Percentiles rank a stretch among this genome's conserved stretches.
Evolutionary conservation across 1,284 basidiomycete species (phyloP).

Genomic region (Wolfiporia cocos): DNA sequence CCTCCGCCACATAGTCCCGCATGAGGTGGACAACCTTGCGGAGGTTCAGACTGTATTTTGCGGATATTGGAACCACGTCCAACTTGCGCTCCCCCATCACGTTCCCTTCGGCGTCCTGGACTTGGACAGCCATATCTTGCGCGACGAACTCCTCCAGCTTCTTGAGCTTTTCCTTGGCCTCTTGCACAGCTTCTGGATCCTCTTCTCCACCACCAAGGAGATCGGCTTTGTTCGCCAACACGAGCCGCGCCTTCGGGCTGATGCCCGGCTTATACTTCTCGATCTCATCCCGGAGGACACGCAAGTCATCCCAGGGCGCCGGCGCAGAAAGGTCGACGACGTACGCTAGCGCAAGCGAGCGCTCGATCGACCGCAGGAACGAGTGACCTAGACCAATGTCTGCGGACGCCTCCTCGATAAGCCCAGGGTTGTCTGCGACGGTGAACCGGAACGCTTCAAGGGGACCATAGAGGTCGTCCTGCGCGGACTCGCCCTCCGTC

Average conservation of each 20-base stretch:
- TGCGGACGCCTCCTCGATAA: slow-evolving; percentile 80
- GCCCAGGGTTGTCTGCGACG: slow-evolving; percentile 96
- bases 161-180: slow-evolving; percentile 53
- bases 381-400: slow-evolving; percentile 93
- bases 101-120: slow-evolving; percentile 24
- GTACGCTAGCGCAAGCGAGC: slow-evolving; percentile 86
- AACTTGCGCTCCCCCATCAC: slow-evolving; percentile 30
- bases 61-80: slow-evolving; percentile 75
- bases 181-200: slow-evolving; percentile 37
- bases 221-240: slow-evolving; percentile 96
- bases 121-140: slow-evolving; percentile 34
- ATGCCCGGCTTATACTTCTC: slow-evolving; percentile 83
- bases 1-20: slow-evolving; percentile 59
- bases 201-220: slow-evolving; percentile 41
- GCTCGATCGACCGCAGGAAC: slow-evolving; percentile 91
- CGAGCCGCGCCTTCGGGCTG: slow-evolving; percentile 68
- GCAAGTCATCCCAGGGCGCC: slow-evolving; percentile 73
- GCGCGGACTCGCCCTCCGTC: slow-evolving; percentile 14
- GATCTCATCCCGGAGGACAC: slow-evolving; percentile 71
- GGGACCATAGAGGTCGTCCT: slow-evolving; percentile 34
- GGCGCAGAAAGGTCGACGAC: slow-evolving; percentile 83
- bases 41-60: slow-evolving; percentile 78
- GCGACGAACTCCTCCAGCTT: slow-evolving; percentile 50
- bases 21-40: slow-evolving; percentile 59
- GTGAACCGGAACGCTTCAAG: slow-evolving; percentile 83